Evolutionary conservation across 73 alveolate genomes (phyloP), one percentile per base, ranked within the genome.

Genomic region (Paramecium caudatum): DNA sequence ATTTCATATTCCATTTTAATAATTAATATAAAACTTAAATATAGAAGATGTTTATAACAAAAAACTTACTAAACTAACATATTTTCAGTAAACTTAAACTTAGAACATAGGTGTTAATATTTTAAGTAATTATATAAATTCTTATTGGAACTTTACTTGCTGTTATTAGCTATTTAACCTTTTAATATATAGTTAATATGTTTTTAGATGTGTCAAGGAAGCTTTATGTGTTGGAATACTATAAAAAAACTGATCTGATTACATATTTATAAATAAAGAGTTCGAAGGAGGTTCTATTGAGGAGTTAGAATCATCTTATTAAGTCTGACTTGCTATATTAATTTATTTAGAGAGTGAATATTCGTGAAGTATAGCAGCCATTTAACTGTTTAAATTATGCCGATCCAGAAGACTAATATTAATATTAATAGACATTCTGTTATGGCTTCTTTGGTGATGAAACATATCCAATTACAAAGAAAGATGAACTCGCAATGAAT

Each of bases 391-490:
- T 68, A 32, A 68, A 68, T 8, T 34, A 68, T 16, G 47, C 17
- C 16, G 50, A 32, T 32, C 19, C 25, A n/a, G 10, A 13, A 3
- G 84, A 68, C 13, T 17, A 68, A 15, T 68, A 68, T 32, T 13
- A 34, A 37, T 68, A 68, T 10, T 21, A 37, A 16, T 68, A 68
- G 19, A 68, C 84, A 37, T 74, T 74, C 32, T 74, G 88, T 45
- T 74, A 74, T 41, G 88, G 88, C 16, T 37, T 74, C 32, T 74
- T 74, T 23, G 68, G 88, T 17, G 69, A 37, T 1, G 2, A 27
- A 10, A 9, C 25, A n/a, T 65, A 74, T 3, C 32, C n/a, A 1
- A 6, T 32, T 34, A 68, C 84, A 17, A 2, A 68, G 6, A 13
- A 68, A n/a, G 84, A 68, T 37, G 0, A n/a, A 41, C 32, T 41